Evolutionary conservation across 208 protist species (phyloP).

Genomic region (Lotmaria passim): DNA sequence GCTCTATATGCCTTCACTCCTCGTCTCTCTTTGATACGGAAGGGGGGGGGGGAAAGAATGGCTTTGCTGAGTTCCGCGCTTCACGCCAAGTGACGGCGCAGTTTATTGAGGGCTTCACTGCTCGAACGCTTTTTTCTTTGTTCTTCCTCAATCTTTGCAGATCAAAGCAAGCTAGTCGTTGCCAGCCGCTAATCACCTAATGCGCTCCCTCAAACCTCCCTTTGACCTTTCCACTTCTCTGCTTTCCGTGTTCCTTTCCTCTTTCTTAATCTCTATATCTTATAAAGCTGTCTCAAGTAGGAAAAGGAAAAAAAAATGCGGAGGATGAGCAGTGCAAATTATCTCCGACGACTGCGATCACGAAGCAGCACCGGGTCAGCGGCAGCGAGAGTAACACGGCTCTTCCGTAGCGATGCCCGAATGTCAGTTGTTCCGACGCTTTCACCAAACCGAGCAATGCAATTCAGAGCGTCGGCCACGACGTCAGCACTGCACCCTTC

Average conservation of each 20-base stretch:
- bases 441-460: background rate
- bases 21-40: too few species aligned
- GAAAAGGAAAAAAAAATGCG: constrained; percentile 2
- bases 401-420: background rate
- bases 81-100: too few species aligned
- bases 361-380: background rate
- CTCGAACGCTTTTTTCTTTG: too few species aligned
- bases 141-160: too few species aligned
- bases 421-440: background rate
- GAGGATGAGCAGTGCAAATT: background rate
- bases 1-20: too few species aligned
- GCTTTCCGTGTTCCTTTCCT: background rate
- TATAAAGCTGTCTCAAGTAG: background rate
- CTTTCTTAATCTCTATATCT: background rate
- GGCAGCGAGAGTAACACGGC: background rate
- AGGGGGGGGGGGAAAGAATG: too few species aligned
- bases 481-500: constrained; percentile 14
- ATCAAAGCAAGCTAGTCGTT: too few species aligned
- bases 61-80: too few species aligned
- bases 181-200: too few species aligned
- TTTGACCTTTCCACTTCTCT: background rate
- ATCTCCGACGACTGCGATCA: background rate
- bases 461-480: background rate
- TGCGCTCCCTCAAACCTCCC: background rate
- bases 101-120: too few species aligned